Evolutionary conservation across 805 yeast genomes (phyloP), one percentile per base, ranked within the genome.

Genomic region (Metschnikowia picachoensis): DNA sequence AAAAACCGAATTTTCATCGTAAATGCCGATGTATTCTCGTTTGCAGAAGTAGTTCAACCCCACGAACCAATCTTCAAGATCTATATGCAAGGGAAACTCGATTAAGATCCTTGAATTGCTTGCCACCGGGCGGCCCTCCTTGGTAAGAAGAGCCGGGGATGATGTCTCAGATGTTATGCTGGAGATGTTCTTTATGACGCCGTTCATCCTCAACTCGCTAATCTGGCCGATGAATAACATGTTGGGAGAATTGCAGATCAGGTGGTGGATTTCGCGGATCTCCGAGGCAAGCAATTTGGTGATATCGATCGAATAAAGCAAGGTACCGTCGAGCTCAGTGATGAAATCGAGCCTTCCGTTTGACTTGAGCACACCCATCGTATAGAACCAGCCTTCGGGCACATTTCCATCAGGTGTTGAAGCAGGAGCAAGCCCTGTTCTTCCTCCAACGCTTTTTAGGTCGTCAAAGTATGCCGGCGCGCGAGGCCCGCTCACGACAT

Each of bases 41-140:
- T 75, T 77, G 8, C 88, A 75, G 56, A 83, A 82, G 12, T 86
- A 80, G 37, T 74, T 76, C 47, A 86, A 63, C 0, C 87, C 83
- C 11, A 85, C 85, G 50, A 77, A 71, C 91, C 94, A 85, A 59
- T 84, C 90, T 57, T 85, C 91, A 36, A 85, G 68, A 60, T 85
- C 91, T 17, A 81, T 79, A 53, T 79, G 79, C 35, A 82, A 66
- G 2, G 87, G 85, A 51, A 85, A 85, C 51, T 78, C 80, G 40
- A 85, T 66, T 17, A 83, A 64, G 3, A 82, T 68, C 41, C 84
- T 56, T 46, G 63, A 66, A 50, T 63, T 58, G 31, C 65, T 68
- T 16, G 66, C 52, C 11, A 69, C 55, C 29, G 50, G 47, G 41
- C 65, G 65, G 34, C 68, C 70, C 16, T 71, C 77, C 41, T 62